Evolutionary conservation across 2,329 filamentous ascomycete genomes (phyloP), one percentile per base, ranked within the genome.

Genomic region (Pseudocercospora musae): DNA sequence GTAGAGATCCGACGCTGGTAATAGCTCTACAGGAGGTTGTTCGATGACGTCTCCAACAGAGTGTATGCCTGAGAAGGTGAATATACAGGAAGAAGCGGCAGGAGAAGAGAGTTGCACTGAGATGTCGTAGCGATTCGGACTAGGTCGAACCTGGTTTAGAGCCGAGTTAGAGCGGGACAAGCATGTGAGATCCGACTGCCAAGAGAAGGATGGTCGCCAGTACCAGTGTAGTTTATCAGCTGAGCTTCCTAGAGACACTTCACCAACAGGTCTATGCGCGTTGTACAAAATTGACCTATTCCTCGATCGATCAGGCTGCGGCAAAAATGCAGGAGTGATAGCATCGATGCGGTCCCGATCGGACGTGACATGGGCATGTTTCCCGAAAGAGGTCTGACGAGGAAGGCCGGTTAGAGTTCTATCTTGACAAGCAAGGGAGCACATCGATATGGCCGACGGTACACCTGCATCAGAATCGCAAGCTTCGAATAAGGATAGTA

Each of bases 381-480:
- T 23, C 25, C 52, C 27, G 52, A 37, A 54, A 18, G 52, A 54
- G 25, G 10, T 48, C 18, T 20, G 2, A 23, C 10, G 21, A 48
- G 44, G 18, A 13, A 48, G 15, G 15, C 23, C 48, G 15, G 21
- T n/a, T 50, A 50, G 48, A 52, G 21, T 25, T 52, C 48, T 13
- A 31, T 29, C 48, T 18, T 52, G 23, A n/a, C 48, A 27, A 58
- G 40, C 55, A 48, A 48, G 42, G 40, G 42, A 29, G 57, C 48
- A 52, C 31, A 29, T 31, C 20, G 15, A 25, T 13, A 59, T 59
- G 58, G 58, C 58, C 13, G 58, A 59, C 31, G 58, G 37, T 25
- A 44, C 48, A 40, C 33, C 49, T n/a, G 37, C 49, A 29, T 59
- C 59, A 21, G 48, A 29, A 23, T 59, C 58, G 23, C 53, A 57